Conservation (phyloP, 164 flowering plant species). For the Nymphaea thermarum region DNA sequence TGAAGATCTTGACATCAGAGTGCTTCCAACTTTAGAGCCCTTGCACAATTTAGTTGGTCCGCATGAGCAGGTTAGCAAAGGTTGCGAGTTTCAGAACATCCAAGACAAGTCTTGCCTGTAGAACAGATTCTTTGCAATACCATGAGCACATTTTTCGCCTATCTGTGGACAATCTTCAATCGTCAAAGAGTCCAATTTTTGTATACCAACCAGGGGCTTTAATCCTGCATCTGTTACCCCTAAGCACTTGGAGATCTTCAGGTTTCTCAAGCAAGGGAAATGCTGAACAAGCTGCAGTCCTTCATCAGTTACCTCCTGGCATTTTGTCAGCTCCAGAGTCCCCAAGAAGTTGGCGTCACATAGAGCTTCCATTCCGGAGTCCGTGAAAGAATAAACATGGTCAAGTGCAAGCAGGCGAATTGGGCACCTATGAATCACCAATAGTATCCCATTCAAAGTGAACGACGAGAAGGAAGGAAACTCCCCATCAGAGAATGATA, state of each 20-base stretch:
- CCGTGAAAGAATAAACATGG: slow-evolving; percentile 58
- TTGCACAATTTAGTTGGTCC: too few species aligned
- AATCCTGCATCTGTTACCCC: slow-evolving; percentile 69
- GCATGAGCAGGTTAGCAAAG: too few species aligned
- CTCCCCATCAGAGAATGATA: slow-evolving; percentile 71
- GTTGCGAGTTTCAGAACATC: slow-evolving; percentile 26
- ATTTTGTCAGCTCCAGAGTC: slow-evolving; percentile 51
- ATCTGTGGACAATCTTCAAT: slow-evolving; percentile 80
- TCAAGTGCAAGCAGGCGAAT: slow-evolving; percentile 47
- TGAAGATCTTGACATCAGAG: too few species aligned
- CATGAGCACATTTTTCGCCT: slow-evolving; percentile 52
- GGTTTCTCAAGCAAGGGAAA: slow-evolving; percentile 26
- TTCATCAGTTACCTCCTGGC: slow-evolving; percentile 75
- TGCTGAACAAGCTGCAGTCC: slow-evolving; percentile 54
- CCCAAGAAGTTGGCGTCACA: slow-evolving; percentile 51
- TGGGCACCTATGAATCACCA: slow-evolving; percentile 45
- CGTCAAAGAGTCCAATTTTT: slow-evolving; percentile 36
- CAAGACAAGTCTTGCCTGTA: slow-evolving; percentile 69
- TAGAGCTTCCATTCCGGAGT: slow-evolving; percentile 70
- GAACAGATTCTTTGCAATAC: slow-evolving; percentile 44
- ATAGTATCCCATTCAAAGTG: slow-evolving; percentile 44
- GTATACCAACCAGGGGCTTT: slow-evolving; percentile 45
- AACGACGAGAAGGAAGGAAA: slow-evolving; percentile 65
- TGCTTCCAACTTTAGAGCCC: too few species aligned
- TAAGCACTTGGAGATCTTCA: slow-evolving; percentile 49